phyloP scores from a whole-genome alignment of 257 asterid genomes.

The Thymus quinquecostatus region DNA sequence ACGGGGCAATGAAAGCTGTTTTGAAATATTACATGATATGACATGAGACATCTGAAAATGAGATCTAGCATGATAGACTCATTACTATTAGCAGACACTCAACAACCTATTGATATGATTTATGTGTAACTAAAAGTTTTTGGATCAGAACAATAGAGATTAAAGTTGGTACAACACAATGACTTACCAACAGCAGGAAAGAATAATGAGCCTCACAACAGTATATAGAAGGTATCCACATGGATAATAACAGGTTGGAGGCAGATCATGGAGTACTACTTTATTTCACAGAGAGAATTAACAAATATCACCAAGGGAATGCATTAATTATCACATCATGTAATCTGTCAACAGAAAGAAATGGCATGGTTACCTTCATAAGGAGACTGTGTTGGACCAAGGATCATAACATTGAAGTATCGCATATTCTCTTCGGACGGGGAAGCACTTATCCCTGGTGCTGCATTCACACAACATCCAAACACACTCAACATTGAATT shows the following conservation, averaged over 20 bases:
- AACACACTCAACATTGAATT: constrained; percentile 29
- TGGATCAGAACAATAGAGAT: neutral
- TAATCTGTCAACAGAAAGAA: constrained; percentile 4
- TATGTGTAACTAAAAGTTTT: neutral
- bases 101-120: constrained; percentile 1
- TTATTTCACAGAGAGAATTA: neutral
- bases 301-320: neutral
- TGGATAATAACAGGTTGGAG: neutral
- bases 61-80: neutral
- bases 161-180: neutral
- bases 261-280: constrained; percentile 6
- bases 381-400: constrained; percentile 98
- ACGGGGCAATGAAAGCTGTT: neutral
- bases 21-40: neutral
- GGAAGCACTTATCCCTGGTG: constrained; percentile 99
- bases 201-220: neutral
- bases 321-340: constrained; percentile 3
- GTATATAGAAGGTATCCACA: neutral
- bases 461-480: constrained; percentile 54
- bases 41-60: neutral
- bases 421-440: constrained; percentile 99
- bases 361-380: constrained; percentile 72
- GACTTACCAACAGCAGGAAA: neutral
- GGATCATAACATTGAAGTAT: constrained; percentile 97
- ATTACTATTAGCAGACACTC: constrained; percentile 4